Conservation (phyloP, 2,329 filamentous ascomycete genomes). For the Thielaviopsis populi region DNA sequence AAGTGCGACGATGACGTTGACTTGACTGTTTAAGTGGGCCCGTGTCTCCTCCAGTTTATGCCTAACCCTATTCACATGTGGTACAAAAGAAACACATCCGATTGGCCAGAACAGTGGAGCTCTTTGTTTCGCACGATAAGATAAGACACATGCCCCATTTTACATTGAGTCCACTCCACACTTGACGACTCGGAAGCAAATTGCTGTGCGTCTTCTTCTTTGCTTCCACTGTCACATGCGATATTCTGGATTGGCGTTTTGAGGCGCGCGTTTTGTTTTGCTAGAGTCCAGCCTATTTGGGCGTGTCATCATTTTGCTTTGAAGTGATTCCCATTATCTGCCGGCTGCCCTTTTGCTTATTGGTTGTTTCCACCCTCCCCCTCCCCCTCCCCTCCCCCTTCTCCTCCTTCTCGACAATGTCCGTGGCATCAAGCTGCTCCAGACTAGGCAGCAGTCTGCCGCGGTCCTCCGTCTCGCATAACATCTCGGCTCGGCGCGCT, state of each 20-base stretch:
- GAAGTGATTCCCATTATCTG: neutral
- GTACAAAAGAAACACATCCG: neutral
- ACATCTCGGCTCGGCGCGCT: neutral
- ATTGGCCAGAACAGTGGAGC: neutral
- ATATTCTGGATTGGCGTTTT: neutral
- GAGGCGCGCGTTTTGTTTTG: neutral
- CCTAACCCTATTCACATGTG: constrained; percentile 2
- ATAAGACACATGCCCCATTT: neutral
- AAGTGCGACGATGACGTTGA: neutral
- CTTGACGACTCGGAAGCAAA: neutral
- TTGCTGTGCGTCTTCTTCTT: neutral
- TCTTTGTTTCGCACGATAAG: neutral
- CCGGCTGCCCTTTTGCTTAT: neutral
- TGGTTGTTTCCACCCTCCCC: neutral
- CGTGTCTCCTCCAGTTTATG: neutral
- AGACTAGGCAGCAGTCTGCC: neutral
- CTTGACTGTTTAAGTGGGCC: neutral
- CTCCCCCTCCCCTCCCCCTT: neutral
- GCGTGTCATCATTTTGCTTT: neutral
- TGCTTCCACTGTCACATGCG: neutral
- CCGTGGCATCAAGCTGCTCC: neutral
- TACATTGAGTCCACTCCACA: neutral
- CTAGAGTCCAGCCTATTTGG: neutral
- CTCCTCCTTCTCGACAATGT: neutral
- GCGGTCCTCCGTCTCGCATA: neutral